Conservation (phyloP, 441 rosid genomes). For the Capsella rubella region DNA sequence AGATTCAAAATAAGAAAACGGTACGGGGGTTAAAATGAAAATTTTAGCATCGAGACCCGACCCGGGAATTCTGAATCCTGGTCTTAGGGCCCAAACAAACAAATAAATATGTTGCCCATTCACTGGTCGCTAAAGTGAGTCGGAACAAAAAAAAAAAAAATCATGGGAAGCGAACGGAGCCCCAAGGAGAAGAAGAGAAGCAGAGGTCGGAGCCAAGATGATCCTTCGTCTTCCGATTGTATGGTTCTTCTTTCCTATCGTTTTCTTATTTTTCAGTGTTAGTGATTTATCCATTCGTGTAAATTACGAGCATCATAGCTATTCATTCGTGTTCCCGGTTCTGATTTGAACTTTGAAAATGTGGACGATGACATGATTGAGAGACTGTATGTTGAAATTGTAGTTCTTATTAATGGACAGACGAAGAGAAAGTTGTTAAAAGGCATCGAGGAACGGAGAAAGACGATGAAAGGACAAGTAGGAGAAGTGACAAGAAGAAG, state of each 20-base stretch:
- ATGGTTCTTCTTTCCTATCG: constrained; percentile 10
- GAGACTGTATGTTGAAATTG: background rate
- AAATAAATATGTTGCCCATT: background rate
- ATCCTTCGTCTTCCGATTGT: constrained; percentile 57
- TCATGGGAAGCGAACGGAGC: constrained; percentile 72
- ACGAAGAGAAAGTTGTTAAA: constrained; percentile 65
- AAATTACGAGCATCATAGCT: constrained; percentile 8
- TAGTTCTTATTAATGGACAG: constrained; percentile 47
- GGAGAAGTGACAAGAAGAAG: constrained; percentile 50
- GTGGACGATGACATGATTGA: background rate
- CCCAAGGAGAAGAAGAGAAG: constrained; percentile 61
- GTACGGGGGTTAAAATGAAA: background rate
- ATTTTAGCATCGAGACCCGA: constrained; percentile 18
- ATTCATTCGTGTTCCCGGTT: background rate
- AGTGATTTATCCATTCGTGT: background rate
- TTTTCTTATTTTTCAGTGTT: background rate
- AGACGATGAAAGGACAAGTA: constrained; percentile 55
- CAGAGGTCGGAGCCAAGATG: constrained; percentile 53
- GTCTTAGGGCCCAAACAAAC: constrained; percentile 18
- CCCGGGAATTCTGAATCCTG: constrained; percentile 15
- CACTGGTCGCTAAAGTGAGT: too few species aligned
- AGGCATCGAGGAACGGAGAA: constrained; percentile 59
- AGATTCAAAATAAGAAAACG: background rate
- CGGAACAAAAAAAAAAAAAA: constrained; percentile 15
- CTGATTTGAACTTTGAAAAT: constrained; percentile 12